phyloP scores from a whole-genome alignment of 345 rosid species.

The Draba incana region DNA sequence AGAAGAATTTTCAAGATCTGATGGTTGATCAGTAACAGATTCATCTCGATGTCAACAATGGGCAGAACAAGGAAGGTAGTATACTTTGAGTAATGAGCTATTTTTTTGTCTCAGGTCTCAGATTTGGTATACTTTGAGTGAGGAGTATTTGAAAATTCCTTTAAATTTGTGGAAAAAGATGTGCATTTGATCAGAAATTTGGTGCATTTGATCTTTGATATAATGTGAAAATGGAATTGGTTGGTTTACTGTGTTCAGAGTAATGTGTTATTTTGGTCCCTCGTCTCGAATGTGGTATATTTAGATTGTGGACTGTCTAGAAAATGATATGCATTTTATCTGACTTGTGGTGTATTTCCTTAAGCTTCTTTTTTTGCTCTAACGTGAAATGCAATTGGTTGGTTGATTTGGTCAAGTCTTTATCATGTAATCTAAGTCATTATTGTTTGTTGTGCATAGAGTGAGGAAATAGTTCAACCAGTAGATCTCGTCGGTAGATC shows the following conservation, averaged over 20 bases:
- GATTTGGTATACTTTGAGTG: not conserved
- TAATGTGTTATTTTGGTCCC: conserved; percentile 8
- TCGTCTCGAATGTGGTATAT: not conserved
- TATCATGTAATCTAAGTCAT: conserved; percentile 1
- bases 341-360: conserved; percentile 5
- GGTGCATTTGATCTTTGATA: not conserved
- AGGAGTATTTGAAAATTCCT: not conserved
- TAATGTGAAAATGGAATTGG: conserved; percentile 3
- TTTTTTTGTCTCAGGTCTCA: conserved; percentile 6
- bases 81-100: too few relatives aligned
- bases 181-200: too few relatives aligned
- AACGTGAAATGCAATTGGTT: too few relatives aligned
- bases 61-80: conserved; percentile 65
- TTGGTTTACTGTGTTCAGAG: not conserved
- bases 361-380: not conserved
- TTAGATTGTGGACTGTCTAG: not conserved
- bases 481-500: too few relatives aligned
- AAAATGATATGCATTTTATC: conserved; percentile 2
- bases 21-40: conserved; percentile 21
- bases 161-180: not conserved
- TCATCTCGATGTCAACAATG: conserved; percentile 31
- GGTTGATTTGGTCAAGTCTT: conserved; percentile 4
- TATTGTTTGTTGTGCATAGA: too few relatives aligned
- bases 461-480: too few relatives aligned
- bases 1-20: conserved; percentile 17